These are phyloP conservation scores for Nakazawaea anatomiae DNA, from an alignment of 805 yeast species.

Conservation along the genomic window DNA sequence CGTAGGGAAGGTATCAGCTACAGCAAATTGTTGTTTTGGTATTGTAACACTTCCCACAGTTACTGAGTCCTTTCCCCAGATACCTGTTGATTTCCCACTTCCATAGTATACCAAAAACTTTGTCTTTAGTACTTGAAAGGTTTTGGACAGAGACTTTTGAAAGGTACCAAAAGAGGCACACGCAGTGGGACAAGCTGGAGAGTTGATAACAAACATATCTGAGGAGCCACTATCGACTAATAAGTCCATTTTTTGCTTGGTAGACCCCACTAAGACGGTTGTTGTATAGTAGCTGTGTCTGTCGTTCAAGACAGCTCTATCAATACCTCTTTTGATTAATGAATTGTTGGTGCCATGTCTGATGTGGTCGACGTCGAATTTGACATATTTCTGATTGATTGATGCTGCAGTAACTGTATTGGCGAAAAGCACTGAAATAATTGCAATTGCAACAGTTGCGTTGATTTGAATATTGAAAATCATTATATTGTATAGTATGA, in stretches of 20 bases:
- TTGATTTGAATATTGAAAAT: not conserved
- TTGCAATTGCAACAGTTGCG: not conserved
- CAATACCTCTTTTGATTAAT: constrained; percentile 3
- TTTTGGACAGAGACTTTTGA: not conserved
- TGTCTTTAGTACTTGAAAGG: not conserved
- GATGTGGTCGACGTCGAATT: constrained; percentile 5
- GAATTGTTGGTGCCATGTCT: not conserved
- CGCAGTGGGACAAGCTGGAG: not conserved
- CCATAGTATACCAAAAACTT: not conserved
- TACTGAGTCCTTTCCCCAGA: constrained; percentile 54
- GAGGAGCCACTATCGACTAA: constrained; percentile 27
- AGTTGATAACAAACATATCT: constrained; percentile 17
- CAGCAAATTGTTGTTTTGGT: constrained; percentile 51
- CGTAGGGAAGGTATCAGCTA: constrained; percentile 52
- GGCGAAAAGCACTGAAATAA: not conserved
- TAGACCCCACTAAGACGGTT: constrained; percentile 15
- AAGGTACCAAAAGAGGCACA: not conserved
- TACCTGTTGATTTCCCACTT: constrained; percentile 3
- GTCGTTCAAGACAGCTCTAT: not conserved
- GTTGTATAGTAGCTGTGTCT: constrained; percentile 4
- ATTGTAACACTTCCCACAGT: constrained; percentile 37
- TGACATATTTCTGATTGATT: not conserved
- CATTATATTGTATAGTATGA: not conserved
- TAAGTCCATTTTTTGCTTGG: constrained; percentile 12
- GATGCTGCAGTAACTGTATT: not conserved